A percentile compares a stretch with the other conserved stretches of the same genome.
Evolutionary conservation across 2,329 filamentous ascomycete genomes (phyloP).

Genomic region (Drechslerella dactyloides): DNA sequence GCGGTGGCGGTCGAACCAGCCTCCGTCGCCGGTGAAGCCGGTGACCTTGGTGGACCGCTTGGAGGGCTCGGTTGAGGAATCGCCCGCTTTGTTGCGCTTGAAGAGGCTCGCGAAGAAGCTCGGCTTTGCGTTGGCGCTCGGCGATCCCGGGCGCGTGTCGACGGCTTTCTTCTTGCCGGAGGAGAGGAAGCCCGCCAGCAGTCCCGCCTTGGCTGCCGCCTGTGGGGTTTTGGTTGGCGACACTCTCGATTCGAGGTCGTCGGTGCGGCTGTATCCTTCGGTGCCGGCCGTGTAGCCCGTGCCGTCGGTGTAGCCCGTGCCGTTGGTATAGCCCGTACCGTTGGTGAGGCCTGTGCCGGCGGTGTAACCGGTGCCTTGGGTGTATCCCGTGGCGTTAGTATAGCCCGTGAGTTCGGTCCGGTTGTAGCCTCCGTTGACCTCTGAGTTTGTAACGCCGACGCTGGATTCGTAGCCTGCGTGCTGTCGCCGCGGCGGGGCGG

Average conservation of each 20-base stretch:
- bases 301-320: constrained; percentile 33
- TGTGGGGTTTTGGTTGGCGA: constrained; percentile 30
- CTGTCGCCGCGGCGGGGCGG: constrained; percentile 11
- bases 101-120: constrained; percentile 43
- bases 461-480: constrained; percentile 40
- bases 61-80: constrained; percentile 20
- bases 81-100: constrained; percentile 33
- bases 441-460: constrained; percentile 45
- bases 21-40: constrained; percentile 35
- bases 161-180: constrained; percentile 39
- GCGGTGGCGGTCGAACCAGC: constrained; percentile 40
- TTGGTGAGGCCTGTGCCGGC: constrained; percentile 39
- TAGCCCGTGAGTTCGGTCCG: constrained; percentile 40
- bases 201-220: constrained; percentile 26
- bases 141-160: constrained; percentile 22
- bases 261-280: constrained; percentile 41
- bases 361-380: constrained; percentile 31
- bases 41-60: constrained; percentile 29
- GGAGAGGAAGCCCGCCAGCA: constrained; percentile 26
- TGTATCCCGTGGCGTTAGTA: constrained; percentile 38
- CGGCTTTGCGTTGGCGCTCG: constrained; percentile 32
- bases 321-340: constrained; percentile 35
- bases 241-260: constrained; percentile 41
- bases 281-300: constrained; percentile 39
- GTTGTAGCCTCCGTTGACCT: constrained; percentile 46